Percentiles rank a stretch among this genome's conserved stretches.
These are phyloP conservation scores for Leccinum disarticulatum DNA, from an alignment of 768 basidiomycete genomes.

Conservation along the genomic window DNA sequence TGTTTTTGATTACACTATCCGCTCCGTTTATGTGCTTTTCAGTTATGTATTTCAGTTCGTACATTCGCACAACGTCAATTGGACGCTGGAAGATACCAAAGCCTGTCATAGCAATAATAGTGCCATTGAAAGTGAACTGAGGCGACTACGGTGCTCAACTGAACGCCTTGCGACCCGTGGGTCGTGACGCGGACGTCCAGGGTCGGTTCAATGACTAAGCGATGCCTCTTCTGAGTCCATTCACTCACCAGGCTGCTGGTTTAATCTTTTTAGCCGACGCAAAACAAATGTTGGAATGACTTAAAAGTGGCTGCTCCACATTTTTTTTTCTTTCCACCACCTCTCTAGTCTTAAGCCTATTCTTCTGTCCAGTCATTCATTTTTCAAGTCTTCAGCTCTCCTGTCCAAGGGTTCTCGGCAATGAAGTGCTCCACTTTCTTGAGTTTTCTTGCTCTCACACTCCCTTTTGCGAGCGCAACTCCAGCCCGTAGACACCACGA, in stretches of 20 bases:
- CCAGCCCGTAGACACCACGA: constrained; percentile 38
- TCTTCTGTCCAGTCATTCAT: constrained; percentile 25
- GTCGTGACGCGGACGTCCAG: not conserved
- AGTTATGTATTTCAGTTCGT: constrained; percentile 38
- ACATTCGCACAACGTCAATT: constrained; percentile 23
- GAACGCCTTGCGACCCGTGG: not conserved
- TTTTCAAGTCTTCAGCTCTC: constrained; percentile 6
- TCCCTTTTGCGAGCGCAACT: constrained; percentile 36
- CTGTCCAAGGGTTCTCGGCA: not conserved
- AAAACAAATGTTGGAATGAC: constrained; percentile 14
- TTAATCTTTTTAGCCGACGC: constrained; percentile 18
- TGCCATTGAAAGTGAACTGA: not conserved
- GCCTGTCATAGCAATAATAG: not conserved
- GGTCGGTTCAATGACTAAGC: not conserved
- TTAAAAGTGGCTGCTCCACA: not conserved
- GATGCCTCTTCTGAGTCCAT: not conserved
- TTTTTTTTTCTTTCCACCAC: constrained; percentile 5
- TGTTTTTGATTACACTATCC: constrained; percentile 36
- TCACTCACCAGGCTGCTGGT: not conserved
- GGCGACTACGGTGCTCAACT: too few relatives aligned
- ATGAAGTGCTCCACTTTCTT: constrained; percentile 33
- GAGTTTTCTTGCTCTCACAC: constrained; percentile 34
- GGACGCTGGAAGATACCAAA: constrained; percentile 16
- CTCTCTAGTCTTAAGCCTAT: constrained; percentile 1
- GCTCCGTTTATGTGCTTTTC: constrained; percentile 39